Evolutionary conservation across 2,329 filamentous ascomycete genomes (phyloP).

Genomic region (Phaeosphaeriaceae sp.): DNA sequence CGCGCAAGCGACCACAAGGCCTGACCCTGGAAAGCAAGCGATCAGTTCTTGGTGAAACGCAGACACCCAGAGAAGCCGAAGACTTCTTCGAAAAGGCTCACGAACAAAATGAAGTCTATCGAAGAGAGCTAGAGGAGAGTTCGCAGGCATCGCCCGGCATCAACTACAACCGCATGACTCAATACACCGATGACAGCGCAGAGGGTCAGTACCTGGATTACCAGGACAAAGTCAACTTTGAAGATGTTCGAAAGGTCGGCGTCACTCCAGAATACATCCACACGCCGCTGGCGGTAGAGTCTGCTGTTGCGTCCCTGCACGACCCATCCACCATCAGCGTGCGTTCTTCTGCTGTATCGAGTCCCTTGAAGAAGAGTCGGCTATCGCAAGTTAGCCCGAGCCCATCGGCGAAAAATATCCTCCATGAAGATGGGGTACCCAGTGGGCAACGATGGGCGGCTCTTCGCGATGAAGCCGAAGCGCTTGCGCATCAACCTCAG

Average conservation of each 20-base stretch:
- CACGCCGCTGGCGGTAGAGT: conserved; percentile 77
- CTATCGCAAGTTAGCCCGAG: conserved; percentile 35
- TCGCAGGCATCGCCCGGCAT: conserved; percentile 54
- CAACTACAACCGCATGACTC: conserved; percentile 60
- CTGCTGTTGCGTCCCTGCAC: conserved; percentile 87
- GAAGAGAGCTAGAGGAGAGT: conserved; percentile 53
- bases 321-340: conserved; percentile 77
- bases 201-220: conserved; percentile 62
- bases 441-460: conserved; percentile 45
- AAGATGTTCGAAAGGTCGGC: conserved; percentile 73
- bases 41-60: conserved; percentile 53
- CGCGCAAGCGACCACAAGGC: conserved; percentile 60
- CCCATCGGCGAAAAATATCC: conserved; percentile 13
- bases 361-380: conserved; percentile 29
- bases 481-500: conserved; percentile 34
- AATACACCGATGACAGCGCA: conserved; percentile 63
- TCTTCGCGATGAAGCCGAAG: conserved; percentile 53
- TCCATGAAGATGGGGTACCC: conserved; percentile 33
- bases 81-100: conserved; percentile 62
- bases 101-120: conserved; percentile 66
- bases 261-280: conserved; percentile 81
- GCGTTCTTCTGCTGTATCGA: conserved; percentile 42
- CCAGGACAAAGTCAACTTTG: conserved; percentile 61
- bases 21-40: conserved; percentile 59
- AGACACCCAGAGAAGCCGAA: conserved; percentile 51